Percentiles rank a stretch among this genome's conserved stretches.
phyloP scores from a whole-genome alignment of 1,139 yeast genomes.

The Zygoascus meyerae region DNA sequence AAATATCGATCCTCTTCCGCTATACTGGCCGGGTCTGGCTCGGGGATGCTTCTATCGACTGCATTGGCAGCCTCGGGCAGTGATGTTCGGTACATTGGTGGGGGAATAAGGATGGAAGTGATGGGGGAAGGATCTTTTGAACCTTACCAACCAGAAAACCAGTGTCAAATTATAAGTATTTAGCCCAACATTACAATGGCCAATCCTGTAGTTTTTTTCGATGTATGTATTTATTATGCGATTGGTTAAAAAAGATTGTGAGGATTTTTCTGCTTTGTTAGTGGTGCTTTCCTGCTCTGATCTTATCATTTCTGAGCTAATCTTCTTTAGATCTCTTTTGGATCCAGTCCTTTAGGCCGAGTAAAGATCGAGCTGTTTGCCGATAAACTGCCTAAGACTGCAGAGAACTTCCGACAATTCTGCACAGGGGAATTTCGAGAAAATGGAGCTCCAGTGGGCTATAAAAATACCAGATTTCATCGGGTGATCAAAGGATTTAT shows the following conservation, averaged over 20 bases:
- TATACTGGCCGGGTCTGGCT: constrained; percentile 70
- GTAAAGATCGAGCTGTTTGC: constrained; percentile 43
- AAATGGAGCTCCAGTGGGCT: constrained; percentile 48
- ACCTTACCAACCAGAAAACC: no score
- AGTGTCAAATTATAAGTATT: no score
- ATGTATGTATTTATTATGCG: constrained; percentile 35
- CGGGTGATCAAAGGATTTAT: constrained; percentile 74
- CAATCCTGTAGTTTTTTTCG: constrained; percentile 39
- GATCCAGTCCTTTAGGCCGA: constrained; percentile 34
- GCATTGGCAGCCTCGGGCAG: constrained; percentile 64
- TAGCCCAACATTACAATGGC: background rate
- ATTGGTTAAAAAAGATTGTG: no score
- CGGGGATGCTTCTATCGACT: constrained; percentile 69
- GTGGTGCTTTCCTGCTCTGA: background rate
- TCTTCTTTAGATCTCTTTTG: constrained; percentile 26
- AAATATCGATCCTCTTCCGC: constrained; percentile 75
- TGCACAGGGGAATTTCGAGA: constrained; percentile 49
- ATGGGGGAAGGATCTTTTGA: background rate
- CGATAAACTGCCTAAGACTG: constrained; percentile 41
- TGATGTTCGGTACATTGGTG: constrained; percentile 6
- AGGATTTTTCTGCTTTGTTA: no score
- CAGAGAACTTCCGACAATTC: constrained; percentile 50
- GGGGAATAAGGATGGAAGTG: background rate
- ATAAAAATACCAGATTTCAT: constrained; percentile 72
- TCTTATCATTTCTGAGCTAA: background rate